Base-by-base conservation (phyloP, 257 asterid species). In the Ilex aquifolium region DNA sequence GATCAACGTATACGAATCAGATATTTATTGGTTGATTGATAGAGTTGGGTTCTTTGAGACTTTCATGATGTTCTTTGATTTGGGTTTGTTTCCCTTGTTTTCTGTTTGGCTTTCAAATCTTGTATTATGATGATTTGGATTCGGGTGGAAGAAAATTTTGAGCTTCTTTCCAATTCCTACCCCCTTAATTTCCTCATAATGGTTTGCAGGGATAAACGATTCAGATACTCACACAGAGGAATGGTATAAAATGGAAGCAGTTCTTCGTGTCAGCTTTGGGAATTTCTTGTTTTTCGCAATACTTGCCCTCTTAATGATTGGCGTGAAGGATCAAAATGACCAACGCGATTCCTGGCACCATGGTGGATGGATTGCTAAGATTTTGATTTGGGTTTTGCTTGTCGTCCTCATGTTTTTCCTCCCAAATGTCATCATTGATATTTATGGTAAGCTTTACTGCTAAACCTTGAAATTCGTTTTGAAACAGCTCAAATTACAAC, bases 241-340 rank as follows among this genome's bases (percentile, higher is more conserved):
- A 80, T 93, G 85, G 88, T 93, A 69, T 73, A 95, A 93, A 74
- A 65, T 82, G 63, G 95, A 93, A 74, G 96, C 95, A 4, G 97
- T 93, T 71, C 96, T 93, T 64, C 99, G 99, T 60, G 97, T 87
- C 63, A 87, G 97, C 91, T 64, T 93, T 77, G 99, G 97, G 76
- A 93, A 85, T 75, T 93, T 82, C 85, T 74, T 93, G 80, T 90
- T 93, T 76, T 93, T 93, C 53, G 97, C 80, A 57, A 60, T 84
- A 69, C 85, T 90, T 55, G 82, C 99, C 46, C 75, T 93, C 62
- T 59, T 87, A 65, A 93, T 93, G 99, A 87, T 93, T 55, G 97
- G 99, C 7, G 74, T 93, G 59, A 93, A 93, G 69, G 90, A 87
- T 80, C 96, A 87, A 79, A 93, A 93, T 44, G 99, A 93, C 73